Evolutionary conservation across 2,329 filamentous ascomycete species (phyloP), one percentile per base, ranked within the genome.

Genomic region (Botryotinia calthae): DNA sequence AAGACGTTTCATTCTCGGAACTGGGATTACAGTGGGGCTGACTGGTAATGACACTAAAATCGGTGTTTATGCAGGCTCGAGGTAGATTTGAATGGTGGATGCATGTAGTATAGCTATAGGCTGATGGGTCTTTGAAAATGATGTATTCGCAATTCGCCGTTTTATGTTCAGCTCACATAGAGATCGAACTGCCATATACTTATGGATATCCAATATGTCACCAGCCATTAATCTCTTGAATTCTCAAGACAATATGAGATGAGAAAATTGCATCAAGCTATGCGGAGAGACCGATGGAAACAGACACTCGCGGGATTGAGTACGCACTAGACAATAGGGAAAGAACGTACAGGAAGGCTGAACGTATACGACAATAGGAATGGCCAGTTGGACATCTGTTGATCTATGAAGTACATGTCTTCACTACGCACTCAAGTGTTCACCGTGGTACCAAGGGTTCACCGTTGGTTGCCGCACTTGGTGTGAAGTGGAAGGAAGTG

Each of bases 1-100:
- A 66, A 44, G 37, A 58, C 51, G 25, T 44, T 51, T 18, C 25
- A 4, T 61, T n/a, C 18, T 28, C 58, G 37, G 5, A n/a, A 25
- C 20, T 67, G 25, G 40, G 22, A 46, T 66, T 40, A 54, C 22
- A 28, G 25, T 66, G 64, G 9, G 18, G 22, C 18, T 40, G 25
- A 40, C n/a, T n/a, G 16, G 25, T n/a, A n/a, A 62, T 10, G 40
- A 69, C 62, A 58, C 62, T 72, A 72, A 59, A 67, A 48, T 28
- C 62, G 70, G 62, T 20, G 48, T 58, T 72, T 72, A 72, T 67
- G 70, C 48, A 48, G 62, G 25, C 56, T 58, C 37, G 28, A 42
- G n/a, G 20, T n/a, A 46, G 25, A 6, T 25, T 40, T n/a, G 48
- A 56, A 18, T 56, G 62, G 46, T 16, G 40, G 22, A 10, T 46